Evolutionary conservation across 2,329 filamentous ascomycete genomes (phyloP).

Genomic region (Neocucurbitaria cava): DNA sequence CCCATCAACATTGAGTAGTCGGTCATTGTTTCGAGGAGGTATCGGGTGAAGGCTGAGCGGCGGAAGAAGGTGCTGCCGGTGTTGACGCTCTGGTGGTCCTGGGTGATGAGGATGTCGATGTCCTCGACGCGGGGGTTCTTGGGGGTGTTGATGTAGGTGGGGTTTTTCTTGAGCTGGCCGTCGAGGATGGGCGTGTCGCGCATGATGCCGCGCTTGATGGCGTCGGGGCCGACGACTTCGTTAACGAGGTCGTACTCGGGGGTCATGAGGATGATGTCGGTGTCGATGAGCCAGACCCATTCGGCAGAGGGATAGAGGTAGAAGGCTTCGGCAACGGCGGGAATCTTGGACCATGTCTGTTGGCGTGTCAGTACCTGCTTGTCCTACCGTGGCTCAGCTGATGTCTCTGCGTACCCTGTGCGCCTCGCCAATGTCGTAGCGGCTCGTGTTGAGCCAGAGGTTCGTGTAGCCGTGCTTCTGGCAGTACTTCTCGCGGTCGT

Average conservation of each 20-base stretch:
- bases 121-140: slow-evolving; percentile 39
- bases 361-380: background rate
- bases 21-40: slow-evolving; percentile 50
- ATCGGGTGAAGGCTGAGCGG: slow-evolving; percentile 46
- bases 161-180: slow-evolving; percentile 35
- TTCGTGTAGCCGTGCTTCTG: slow-evolving; percentile 48
- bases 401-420: slow-evolving; percentile 33
- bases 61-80: slow-evolving; percentile 51
- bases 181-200: slow-evolving; percentile 36
- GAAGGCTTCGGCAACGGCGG: slow-evolving; percentile 50
- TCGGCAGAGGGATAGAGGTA: slow-evolving; percentile 46
- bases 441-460: slow-evolving; percentile 51
- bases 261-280: slow-evolving; percentile 52
- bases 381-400: background rate
- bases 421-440: slow-evolving; percentile 47
- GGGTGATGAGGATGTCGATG: slow-evolving; percentile 50
- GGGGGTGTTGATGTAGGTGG: slow-evolving; percentile 35
- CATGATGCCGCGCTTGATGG: slow-evolving; percentile 37
- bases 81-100: slow-evolving; percentile 52
- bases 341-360: slow-evolving; percentile 51
- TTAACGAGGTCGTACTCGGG: slow-evolving; percentile 41
- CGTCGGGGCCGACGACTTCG: slow-evolving; percentile 43
- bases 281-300: slow-evolving; percentile 53
- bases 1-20: slow-evolving; percentile 47
- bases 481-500: slow-evolving; percentile 48